Evolutionary conservation across 2,329 filamentous ascomycete genomes (phyloP).

Genomic region (Colletotrichum sp.): DNA sequence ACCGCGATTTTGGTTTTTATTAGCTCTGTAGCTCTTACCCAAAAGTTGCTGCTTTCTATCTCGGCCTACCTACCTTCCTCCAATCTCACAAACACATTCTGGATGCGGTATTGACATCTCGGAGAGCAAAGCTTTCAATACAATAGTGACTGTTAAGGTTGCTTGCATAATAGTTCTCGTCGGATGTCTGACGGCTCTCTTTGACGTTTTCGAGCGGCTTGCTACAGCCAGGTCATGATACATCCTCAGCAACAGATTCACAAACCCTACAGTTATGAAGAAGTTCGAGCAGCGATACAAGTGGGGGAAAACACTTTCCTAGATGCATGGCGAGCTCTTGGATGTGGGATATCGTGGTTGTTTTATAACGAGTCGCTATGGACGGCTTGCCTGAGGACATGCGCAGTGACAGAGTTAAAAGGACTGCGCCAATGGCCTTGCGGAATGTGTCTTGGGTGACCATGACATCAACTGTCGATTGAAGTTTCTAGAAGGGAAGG

Average conservation of each 20-base stretch:
- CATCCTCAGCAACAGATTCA: neutral
- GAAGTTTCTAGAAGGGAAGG: rapidly evolving
- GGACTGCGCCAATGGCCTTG: neutral
- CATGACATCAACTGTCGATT: neutral
- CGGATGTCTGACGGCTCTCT: neutral
- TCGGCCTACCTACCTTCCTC: neutral
- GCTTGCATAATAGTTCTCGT: neutral
- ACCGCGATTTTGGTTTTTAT: neutral
- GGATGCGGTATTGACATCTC: neutral
- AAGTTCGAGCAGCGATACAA: neutral
- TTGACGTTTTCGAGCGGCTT: neutral
- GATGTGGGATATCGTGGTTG: neutral
- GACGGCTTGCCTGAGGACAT: neutral
- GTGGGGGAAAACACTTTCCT: neutral
- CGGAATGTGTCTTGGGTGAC: neutral
- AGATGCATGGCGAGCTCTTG: neutral
- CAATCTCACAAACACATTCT: neutral
- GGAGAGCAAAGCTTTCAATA: neutral
- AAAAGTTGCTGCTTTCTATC: neutral
- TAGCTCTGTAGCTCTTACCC: neutral
- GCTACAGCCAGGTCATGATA: neutral
- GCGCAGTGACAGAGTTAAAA: neutral
- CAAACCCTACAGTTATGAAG: rapidly evolving
- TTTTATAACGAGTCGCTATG: neutral
- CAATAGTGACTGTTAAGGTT: neutral